phyloP scores from a whole-genome alignment of 1,284 basidiomycete species.

The Ceraceosorus bombacis region DNA sequence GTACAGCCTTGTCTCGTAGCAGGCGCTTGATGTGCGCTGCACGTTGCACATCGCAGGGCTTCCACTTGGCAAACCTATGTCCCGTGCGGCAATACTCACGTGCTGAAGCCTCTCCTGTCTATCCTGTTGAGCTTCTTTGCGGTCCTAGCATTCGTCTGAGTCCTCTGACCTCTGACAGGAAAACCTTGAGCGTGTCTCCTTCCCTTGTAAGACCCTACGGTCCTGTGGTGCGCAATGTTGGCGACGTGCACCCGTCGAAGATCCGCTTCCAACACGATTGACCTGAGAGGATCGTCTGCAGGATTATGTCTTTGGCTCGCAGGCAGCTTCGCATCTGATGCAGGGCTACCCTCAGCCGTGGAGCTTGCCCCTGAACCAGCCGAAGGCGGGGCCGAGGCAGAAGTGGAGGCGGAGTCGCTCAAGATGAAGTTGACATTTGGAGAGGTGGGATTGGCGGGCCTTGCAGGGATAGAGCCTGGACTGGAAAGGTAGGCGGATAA shows the following conservation, averaged over 20 bases:
- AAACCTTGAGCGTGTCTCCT: slow-evolving; percentile 77
- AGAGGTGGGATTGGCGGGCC: slow-evolving; percentile 50
- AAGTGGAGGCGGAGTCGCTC: slow-evolving; percentile 3
- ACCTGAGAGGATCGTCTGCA: slow-evolving; percentile 54
- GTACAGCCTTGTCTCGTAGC: too few species aligned
- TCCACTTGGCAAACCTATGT: too few species aligned
- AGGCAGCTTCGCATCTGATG: slow-evolving; percentile 8
- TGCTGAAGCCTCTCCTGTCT: slow-evolving; percentile 51
- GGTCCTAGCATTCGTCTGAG: slow-evolving; percentile 73
- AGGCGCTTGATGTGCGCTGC: too few species aligned
- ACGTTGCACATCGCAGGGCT: too few species aligned
- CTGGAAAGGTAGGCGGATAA: slow-evolving; percentile 82
- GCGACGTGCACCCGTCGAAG: slow-evolving; percentile 68
- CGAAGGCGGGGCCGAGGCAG: not conserved
- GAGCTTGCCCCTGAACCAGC: slow-evolving; percentile 15
- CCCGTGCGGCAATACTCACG: not conserved
- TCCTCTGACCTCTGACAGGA: slow-evolving; percentile 82
- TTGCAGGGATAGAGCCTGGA: slow-evolving; percentile 59
- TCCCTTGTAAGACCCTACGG: slow-evolving; percentile 80
- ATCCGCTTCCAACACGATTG: slow-evolving; percentile 73
- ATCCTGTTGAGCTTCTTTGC: slow-evolving; percentile 75
- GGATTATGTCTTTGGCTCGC: slow-evolving; percentile 30
- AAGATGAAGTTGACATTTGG: not conserved
- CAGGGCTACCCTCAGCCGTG: not conserved
- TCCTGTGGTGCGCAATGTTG: slow-evolving; percentile 79